A percentile compares a stretch with the other conserved stretches of the same genome.
phyloP scores from a whole-genome alignment of 164 flowering plant genomes.

The Magnolia officinalis region DNA sequence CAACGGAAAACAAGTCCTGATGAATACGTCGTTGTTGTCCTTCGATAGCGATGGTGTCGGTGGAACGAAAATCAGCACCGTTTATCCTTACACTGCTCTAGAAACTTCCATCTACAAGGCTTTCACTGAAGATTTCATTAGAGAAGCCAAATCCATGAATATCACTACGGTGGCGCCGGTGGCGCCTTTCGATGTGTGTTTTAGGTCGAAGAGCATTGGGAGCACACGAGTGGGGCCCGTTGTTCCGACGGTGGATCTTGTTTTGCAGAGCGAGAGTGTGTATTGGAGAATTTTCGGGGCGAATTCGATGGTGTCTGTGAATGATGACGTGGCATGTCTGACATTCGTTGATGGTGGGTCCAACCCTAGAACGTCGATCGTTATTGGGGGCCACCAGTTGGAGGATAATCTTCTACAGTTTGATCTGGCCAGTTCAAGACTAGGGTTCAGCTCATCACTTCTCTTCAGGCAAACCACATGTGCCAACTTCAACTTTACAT shows the following conservation, averaged over 20 bases:
- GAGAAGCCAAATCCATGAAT: slow-evolving; percentile 1
- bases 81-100: slow-evolving; percentile 41
- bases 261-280: slow-evolving; percentile 26
- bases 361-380: slow-evolving; percentile 20
- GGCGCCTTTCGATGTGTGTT: slow-evolving; percentile 44
- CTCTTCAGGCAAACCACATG: slow-evolving; percentile 27
- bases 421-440: slow-evolving; percentile 31
- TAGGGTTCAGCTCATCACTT: slow-evolving; percentile 49
- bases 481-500: slow-evolving; percentile 32
- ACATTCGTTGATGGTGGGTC: slow-evolving; percentile 38
- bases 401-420: slow-evolving; percentile 42
- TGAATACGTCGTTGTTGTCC: slow-evolving; percentile 22
- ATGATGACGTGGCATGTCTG: slow-evolving; percentile 31
- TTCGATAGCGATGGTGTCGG: slow-evolving; percentile 13
- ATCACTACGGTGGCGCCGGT: slow-evolving; percentile 23
- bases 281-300: slow-evolving; percentile 41
- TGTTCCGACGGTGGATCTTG: slow-evolving; percentile 36
- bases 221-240: slow-evolving; percentile 16
- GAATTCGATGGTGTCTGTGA: slow-evolving; percentile 36
- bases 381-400: slow-evolving; percentile 38
- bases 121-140: slow-evolving; percentile 19
- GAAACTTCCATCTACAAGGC: slow-evolving; percentile 34
- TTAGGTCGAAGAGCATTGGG: slow-evolving; percentile 15
- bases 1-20: background rate
- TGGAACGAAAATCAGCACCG: slow-evolving; percentile 48